Conservation (phyloP, 441 rosid genomes). For the Erodium moschatum region DNA sequence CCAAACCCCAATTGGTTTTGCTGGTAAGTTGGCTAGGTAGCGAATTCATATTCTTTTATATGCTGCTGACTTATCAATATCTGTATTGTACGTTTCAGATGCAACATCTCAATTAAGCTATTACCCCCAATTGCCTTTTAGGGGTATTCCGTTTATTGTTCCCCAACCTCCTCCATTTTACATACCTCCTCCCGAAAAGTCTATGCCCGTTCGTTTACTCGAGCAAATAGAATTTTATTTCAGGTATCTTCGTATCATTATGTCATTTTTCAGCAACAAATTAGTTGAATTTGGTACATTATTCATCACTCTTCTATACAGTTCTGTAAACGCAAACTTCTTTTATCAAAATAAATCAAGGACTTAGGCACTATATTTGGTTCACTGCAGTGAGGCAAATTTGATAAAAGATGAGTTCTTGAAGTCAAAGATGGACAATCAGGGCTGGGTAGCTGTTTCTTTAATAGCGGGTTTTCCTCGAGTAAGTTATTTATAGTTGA, state of each 20-base stretch:
- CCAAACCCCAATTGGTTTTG: constrained; percentile 24
- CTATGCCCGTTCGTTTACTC: constrained; percentile 21
- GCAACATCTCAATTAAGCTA: neutral
- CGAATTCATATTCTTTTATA: neutral
- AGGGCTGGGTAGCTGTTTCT: constrained; percentile 39
- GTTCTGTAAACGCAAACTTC: neutral
- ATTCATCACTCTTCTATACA: neutral
- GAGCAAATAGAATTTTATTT: constrained; percentile 46
- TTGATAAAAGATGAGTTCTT: constrained; percentile 36
- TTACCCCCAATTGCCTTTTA: constrained; percentile 21
- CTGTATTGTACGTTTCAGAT: constrained; percentile 23
- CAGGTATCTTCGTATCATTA: constrained; percentile 24
- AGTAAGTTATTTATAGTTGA: constrained; percentile 26
- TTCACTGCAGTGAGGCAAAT: constrained; percentile 32
- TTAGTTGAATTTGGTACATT: neutral
- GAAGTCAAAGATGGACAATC: constrained; percentile 40
- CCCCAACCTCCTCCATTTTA: constrained; percentile 25
- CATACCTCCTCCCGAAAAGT: constrained; percentile 25
- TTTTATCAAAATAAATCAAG: neutral
- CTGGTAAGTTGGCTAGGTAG: constrained; percentile 22
- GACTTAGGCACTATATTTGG: constrained; percentile 1
- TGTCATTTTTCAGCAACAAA: neutral
- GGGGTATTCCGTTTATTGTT: constrained; percentile 24
- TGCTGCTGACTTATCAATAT: neutral
- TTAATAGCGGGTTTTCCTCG: constrained; percentile 41